Percentiles rank a stretch among this genome's conserved stretches.
Evolutionary conservation across 495 filamentous ascomycete species (phyloP).

Genomic region (Evernia prunastri): DNA sequence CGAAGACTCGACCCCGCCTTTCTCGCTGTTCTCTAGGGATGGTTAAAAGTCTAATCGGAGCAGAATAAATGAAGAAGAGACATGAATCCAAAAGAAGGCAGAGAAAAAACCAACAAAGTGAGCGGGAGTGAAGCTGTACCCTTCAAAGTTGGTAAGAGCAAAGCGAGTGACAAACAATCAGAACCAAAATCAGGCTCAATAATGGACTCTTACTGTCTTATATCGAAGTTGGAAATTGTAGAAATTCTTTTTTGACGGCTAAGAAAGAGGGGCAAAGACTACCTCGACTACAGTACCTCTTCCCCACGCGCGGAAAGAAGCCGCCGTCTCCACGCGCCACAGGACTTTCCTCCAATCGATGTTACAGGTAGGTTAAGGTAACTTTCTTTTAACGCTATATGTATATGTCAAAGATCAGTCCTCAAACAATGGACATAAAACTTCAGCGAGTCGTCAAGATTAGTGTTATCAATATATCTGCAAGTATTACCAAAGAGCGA

Average conservation of each 20-base stretch:
- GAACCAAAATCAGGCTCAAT: neutral
- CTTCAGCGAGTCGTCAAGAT: neutral
- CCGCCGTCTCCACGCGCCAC: neutral
- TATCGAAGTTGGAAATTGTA: neutral
- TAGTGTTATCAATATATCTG: neutral
- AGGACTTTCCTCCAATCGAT: neutral
- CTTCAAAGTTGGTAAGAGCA: neutral
- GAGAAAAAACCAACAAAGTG: neutral
- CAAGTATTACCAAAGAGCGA: neutral
- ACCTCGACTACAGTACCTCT: too few relatives aligned
- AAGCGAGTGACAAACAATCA: neutral
- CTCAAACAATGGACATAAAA: neutral
- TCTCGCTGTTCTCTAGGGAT: neutral
- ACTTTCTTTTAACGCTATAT: too few relatives aligned
- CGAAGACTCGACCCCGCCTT: conserved; percentile 10
- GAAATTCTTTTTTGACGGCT: neutral
- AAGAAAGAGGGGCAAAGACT: neutral
- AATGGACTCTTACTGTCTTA: neutral
- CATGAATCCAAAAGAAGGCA: neutral
- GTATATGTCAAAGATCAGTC: neutral
- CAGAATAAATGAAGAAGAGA: too few relatives aligned
- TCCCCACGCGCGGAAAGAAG: neutral
- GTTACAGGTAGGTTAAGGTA: neutral
- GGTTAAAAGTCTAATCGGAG: neutral
- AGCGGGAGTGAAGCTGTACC: neutral